Conservation (phyloP, 2,329 filamentous ascomycete genomes). For the Penicillium verrucosum region DNA sequence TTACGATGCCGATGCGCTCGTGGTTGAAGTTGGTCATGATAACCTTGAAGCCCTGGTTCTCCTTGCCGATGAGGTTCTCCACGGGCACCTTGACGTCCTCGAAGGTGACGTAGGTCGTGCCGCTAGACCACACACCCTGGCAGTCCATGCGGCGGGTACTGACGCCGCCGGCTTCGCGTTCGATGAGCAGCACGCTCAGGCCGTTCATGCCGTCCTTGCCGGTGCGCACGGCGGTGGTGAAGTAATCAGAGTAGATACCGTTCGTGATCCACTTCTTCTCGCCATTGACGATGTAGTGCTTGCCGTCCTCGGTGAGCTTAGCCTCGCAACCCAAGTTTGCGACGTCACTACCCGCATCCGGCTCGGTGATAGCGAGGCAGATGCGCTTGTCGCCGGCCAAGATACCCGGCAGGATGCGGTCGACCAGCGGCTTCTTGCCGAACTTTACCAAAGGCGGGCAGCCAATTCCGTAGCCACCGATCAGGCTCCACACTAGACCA, state of each 20-base stretch:
- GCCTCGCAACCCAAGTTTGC: slow-evolving; percentile 95
- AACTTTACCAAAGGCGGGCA: slow-evolving; percentile 90
- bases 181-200: slow-evolving; percentile 84
- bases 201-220: slow-evolving; percentile 89
- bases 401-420: slow-evolving; percentile 85
- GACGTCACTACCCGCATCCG: slow-evolving; percentile 90
- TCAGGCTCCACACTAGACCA: slow-evolving; percentile 93
- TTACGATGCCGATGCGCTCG: slow-evolving; percentile 97
- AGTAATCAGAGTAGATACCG: slow-evolving; percentile 94
- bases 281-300: slow-evolving; percentile 98
- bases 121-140: slow-evolving; percentile 92
- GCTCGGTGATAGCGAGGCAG: slow-evolving; percentile 95
- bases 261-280: slow-evolving; percentile 99
- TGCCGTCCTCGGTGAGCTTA: slow-evolving; percentile 89
- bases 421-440: slow-evolving; percentile 76
- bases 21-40: slow-evolving; percentile 99
- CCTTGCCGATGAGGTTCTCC: slow-evolving; percentile 97
- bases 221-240: slow-evolving; percentile 93
- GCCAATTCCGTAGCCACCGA: slow-evolving; percentile 95
- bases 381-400: slow-evolving; percentile 93
- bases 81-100: slow-evolving; percentile 99
- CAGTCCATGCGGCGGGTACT: slow-evolving; percentile 96
- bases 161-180: slow-evolving; percentile 78
- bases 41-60: slow-evolving; percentile 94
- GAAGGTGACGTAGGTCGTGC: slow-evolving; percentile 96